Conservation (phyloP, 176 grass and related monocot species). For the Oryza rufipogon region DNA sequence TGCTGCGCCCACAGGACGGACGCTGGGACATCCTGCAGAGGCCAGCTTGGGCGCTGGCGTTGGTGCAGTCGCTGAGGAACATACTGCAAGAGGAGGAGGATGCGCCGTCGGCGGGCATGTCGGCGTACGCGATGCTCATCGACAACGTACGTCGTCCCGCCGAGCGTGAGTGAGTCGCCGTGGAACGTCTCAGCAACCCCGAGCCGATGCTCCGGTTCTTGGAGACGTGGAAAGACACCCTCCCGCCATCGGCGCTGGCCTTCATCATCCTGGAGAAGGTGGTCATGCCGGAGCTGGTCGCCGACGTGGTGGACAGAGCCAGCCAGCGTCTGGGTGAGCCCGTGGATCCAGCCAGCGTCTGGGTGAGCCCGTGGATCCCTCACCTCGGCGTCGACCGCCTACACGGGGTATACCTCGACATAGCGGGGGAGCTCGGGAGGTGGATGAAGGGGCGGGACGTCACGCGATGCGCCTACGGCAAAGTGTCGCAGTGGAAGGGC, state of each 20-base stretch:
- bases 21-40: too few relatives aligned
- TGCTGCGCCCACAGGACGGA: constrained; percentile 41
- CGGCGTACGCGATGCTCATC: constrained; percentile 66
- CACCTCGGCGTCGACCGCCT: constrained; percentile 44
- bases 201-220: constrained; percentile 65
- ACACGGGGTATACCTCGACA: constrained; percentile 42
- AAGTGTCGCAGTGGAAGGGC: constrained; percentile 70
- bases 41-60: constrained; percentile 27
- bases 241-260: constrained; percentile 50
- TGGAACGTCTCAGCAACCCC: constrained; percentile 52
- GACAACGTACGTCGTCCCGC: constrained; percentile 52
- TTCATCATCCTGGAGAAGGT: constrained; percentile 47
- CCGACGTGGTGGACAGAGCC: constrained; percentile 46
- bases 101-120: constrained; percentile 10
- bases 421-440: constrained; percentile 53
- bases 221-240: constrained; percentile 48
- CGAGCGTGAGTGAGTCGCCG: constrained; percentile 28
- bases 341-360: constrained; percentile 55
- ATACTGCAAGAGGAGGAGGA: constrained; percentile 22
- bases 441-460: constrained; percentile 48
- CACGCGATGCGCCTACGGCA: constrained; percentile 29
- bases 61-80: constrained; percentile 42
- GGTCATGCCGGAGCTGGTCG: constrained; percentile 62
- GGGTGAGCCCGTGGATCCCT: constrained; percentile 62
- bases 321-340: constrained; percentile 56